These are phyloP conservation scores for Backusella psychrophila DNA, from an alignment of 192 early-diverging fungal species.

Conservation along the genomic window DNA sequence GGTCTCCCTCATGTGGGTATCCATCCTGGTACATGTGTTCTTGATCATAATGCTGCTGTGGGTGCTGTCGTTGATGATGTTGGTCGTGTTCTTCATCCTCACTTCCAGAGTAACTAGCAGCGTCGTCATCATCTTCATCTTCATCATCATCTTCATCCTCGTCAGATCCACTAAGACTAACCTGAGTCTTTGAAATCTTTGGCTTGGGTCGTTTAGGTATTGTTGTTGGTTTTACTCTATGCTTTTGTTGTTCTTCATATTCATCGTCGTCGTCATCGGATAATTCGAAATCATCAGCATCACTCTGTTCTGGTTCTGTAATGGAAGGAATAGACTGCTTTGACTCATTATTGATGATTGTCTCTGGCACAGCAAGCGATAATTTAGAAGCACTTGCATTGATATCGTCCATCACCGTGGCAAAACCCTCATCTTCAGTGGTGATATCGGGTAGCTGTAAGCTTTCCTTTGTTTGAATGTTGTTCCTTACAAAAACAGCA, in stretches of 20 bases:
- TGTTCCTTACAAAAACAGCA: neutral
- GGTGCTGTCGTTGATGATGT: neutral
- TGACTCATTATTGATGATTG: neutral
- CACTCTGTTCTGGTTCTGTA: neutral
- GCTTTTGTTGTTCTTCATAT: neutral
- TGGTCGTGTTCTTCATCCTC: neutral
- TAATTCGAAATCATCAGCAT: neutral
- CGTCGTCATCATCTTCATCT: conserved; percentile 1
- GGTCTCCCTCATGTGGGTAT: neutral
- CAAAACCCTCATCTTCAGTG: conserved; percentile 16
- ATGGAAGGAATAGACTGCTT: neutral
- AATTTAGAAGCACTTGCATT: neutral
- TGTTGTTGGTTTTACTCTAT: neutral
- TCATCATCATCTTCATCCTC: conserved; percentile 9
- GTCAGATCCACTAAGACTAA: conserved; percentile 18
- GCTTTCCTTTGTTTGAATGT: neutral
- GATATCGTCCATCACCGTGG: neutral
- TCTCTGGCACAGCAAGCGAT: neutral
- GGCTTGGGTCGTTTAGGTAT: neutral
- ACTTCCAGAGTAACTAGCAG: neutral
- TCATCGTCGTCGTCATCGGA: conserved; percentile 19
- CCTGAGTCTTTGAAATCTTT: conserved; percentile 14
- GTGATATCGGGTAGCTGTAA: neutral
- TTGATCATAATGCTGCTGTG: conserved; percentile 10
- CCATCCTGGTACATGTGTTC: neutral